Base-by-base conservation (phyloP, 345 rosid genomes). In the Gossypium anomalum region DNA sequence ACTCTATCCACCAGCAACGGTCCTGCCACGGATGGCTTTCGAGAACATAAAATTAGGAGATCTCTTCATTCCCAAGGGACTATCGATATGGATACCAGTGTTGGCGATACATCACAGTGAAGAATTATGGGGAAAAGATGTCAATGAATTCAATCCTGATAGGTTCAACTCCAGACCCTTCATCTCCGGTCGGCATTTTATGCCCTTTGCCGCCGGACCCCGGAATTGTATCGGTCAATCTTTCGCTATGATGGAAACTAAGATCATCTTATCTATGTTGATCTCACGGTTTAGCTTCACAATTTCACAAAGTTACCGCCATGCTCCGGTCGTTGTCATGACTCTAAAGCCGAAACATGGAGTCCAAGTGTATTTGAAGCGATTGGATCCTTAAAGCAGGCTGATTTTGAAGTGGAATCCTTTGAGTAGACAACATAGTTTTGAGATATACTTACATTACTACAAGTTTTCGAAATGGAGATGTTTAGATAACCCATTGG, bases 51-150 rank as follows among this genome's bases (percentile, higher is more conserved):
- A 85, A 76, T 83, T 95, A 0, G 97, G 98, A 0, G 97, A 95
- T 75, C 81, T 95, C 41, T 75, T 76, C 43, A 87, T 95, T 67
- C 98, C 99, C 0, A 93, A 91, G 82, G 99, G 99, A 2, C 86
- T 95, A 48, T 87, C 98, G 14, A 83, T 95, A 17, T 95, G 99
- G 99, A 90, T 95, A 57, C 99, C 99, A 11, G 93, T 91, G 13
- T 85, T 95, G 2, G 98, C 98, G 1, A 93, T 95, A 34, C 94
- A 95, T 72, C 99, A 95, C 74, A 90, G 89, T 60, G 79, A 91
- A 67, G 92, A 91, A 22, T 45, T 95, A 57, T 95, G 99, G 99
- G 99, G 99, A 2, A 79, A 89, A 81, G 97, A 95, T 57, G 99
- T 84, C 2, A 85, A 92, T 7, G 90, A 93, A 49, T 95, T 95